Base-by-base conservation (phyloP, 2,329 filamentous ascomycete genomes). In the Diaporthe vaccinii region DNA sequence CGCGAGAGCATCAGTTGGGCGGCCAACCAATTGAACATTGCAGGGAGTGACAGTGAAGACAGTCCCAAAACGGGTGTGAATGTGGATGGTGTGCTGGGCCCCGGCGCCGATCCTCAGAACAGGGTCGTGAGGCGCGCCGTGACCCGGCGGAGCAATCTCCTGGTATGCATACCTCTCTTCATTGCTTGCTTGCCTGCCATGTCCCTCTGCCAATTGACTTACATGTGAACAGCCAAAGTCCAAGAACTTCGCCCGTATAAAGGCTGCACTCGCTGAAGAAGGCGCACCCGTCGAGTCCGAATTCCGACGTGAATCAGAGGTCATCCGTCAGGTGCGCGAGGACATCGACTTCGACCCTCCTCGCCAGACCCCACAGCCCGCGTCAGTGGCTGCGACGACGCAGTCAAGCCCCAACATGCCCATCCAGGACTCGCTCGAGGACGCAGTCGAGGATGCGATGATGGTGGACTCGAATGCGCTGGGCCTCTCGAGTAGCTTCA, bases 311-410 rank as follows among this genome's bases (percentile, higher is more conserved):
- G 97, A 99, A 86, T 95, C 96, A 51, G 96, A 98, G 84, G 97
- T 98, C 7, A 95, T 99, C 77, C 94, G 95, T 69, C 97, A 98
- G 84, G 96, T 98, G 39, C 93, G 95, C 57, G 97, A 98, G 83
- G 96, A 98, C 80, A 89, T 93, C 77, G 91, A 92, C 67, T 85
- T 92, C 20, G 89, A 91, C 74, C 86, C 83, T 39, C 81, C 83
- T 75, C 82, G 82, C 79, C 80, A 86, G 73, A 82, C 62, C 78
- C 84, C 73, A 74, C 72, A 71, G 46, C 80, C 78, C 65, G 83
- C 87, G 72, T 86, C 89, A 20, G 86, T 89, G 79, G 79, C 85
- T 0, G 86, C 86, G 31, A 93, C 92, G 3, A 88, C 91, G 2
- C 88, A 93, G 49, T 94, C 93, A 0, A 95, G 93, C 10, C 94